Percentiles rank a stretch among this genome's conserved stretches.
These are phyloP conservation scores for Polyporus tsugae DNA, from an alignment of 1,284 basidiomycete genomes.

Conservation along the genomic window DNA sequence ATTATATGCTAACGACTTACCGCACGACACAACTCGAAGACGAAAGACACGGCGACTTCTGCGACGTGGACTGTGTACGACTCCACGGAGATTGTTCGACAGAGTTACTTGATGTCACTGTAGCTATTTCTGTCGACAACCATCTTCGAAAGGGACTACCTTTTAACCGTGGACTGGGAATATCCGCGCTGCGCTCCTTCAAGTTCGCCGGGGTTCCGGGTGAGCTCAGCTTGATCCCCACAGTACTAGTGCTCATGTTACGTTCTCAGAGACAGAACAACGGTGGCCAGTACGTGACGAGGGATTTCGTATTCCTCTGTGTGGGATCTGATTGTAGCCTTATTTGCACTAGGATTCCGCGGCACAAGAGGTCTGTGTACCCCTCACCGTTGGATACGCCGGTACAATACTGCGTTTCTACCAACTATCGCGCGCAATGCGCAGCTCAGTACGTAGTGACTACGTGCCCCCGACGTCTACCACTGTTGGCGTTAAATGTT, in stretches of 20 bases:
- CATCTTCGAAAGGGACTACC: not conserved
- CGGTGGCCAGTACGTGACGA: conserved; percentile 2
- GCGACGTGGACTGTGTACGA: not conserved
- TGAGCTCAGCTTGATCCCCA: not conserved
- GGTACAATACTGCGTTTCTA: not conserved
- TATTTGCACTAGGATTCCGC: not conserved
- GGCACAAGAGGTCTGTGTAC: not conserved
- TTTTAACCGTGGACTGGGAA: not conserved
- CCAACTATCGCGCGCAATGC: not conserved
- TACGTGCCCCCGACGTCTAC: not conserved
- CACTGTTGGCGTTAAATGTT: not conserved
- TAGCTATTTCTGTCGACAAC: not conserved
- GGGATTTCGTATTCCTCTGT: not conserved
- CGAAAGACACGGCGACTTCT: not conserved
- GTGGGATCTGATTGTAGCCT: not conserved
- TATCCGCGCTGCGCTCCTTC: not conserved
- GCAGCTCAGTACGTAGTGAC: too few relatives aligned
- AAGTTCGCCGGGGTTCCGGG: not conserved
- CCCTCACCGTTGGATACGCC: not conserved
- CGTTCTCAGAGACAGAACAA: conserved; percentile 1
- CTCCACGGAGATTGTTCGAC: not conserved
- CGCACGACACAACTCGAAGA: not conserved
- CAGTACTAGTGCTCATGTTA: not conserved
- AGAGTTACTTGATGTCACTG: conserved; percentile 10
- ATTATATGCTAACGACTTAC: not conserved